Conservation (phyloP, 768 basidiomycete species). For the Mycena alexandri region DNA sequence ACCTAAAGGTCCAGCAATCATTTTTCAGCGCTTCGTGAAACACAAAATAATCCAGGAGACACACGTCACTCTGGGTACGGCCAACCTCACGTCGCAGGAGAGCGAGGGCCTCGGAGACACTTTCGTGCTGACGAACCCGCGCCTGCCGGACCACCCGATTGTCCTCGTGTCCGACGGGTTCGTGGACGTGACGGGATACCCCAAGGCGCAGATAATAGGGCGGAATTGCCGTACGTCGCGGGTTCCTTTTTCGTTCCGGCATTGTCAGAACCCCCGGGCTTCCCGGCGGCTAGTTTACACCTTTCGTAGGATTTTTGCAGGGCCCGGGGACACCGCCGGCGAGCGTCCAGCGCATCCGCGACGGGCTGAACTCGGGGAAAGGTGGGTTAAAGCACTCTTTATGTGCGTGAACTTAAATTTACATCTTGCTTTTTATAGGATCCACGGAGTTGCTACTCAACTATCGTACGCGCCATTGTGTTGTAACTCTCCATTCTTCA, state of each 20-base stretch:
- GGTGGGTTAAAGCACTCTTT: not conserved
- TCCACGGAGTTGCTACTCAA: conserved; percentile 36
- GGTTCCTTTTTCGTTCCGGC: not conserved
- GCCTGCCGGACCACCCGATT: conserved; percentile 36
- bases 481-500: too few relatives aligned
- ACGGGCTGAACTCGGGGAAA: conserved; percentile 36
- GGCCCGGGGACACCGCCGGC: conserved; percentile 34
- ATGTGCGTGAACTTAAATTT: too few relatives aligned
- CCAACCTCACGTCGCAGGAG: conserved; percentile 23
- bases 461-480: too few relatives aligned
- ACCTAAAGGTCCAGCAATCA: too few relatives aligned
- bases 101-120: conserved; percentile 35
- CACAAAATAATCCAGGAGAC: conserved; percentile 37
- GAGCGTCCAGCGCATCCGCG: conserved; percentile 35
- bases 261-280: too few relatives aligned
- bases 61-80: conserved; percentile 37
- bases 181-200: conserved; percentile 34
- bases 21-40: conserved; percentile 37
- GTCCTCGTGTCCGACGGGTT: conserved; percentile 37
- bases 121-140: conserved; percentile 37
- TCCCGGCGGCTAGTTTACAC: too few relatives aligned
- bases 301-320: conserved; percentile 30
- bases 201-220: conserved; percentile 29
- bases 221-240: conserved; percentile 32
- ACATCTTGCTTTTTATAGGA: conserved; percentile 15